These are phyloP conservation scores for Xylaria acuta DNA, from an alignment of 495 filamentous ascomycete genomes.

Conservation along the genomic window DNA sequence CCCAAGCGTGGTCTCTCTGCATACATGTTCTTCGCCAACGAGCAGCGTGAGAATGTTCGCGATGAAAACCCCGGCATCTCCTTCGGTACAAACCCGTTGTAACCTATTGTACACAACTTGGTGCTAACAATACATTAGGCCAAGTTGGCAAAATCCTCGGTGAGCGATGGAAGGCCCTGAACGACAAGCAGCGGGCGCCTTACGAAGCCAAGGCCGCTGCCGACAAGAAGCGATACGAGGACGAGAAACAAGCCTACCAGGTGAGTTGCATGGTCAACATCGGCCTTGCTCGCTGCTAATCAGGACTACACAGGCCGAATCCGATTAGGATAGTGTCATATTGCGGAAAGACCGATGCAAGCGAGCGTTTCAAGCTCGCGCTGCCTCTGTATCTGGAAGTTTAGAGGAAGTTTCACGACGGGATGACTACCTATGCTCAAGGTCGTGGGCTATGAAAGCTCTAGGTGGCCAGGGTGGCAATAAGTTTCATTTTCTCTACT, in stretches of 20 bases:
- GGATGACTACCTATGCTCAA: constrained; percentile 30
- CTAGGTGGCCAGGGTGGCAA: constrained; percentile 32
- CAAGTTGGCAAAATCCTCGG: constrained; percentile 97
- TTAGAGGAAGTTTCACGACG: constrained; percentile 40
- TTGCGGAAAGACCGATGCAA: constrained; percentile 20
- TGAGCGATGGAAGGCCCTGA: constrained; percentile 96
- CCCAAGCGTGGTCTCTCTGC: constrained; percentile 99
- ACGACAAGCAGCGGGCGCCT: constrained; percentile 84
- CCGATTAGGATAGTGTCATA: constrained; percentile 57
- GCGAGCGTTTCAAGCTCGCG: constrained; percentile 32
- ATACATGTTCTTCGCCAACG: constrained; percentile 99
- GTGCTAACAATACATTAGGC: constrained; percentile 56
- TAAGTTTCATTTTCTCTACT: constrained; percentile 44
- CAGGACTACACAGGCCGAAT: constrained; percentile 40
- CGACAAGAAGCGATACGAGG: constrained; percentile 99
- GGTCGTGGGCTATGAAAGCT: constrained; percentile 37
- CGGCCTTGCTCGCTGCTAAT: constrained; percentile 31
- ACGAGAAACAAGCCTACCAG: constrained; percentile 93
- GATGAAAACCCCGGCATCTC: constrained; percentile 98
- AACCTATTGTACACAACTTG: not conserved
- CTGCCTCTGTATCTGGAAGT: constrained; percentile 19
- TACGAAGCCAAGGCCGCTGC: constrained; percentile 94
- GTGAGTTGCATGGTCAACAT: constrained; percentile 54
- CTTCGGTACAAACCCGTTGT: constrained; percentile 72
- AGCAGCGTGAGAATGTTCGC: constrained; percentile 96